These are phyloP conservation scores for Colletotrichum cuscutae DNA, from an alignment of 2,329 filamentous ascomycete species.

Conservation along the genomic window DNA sequence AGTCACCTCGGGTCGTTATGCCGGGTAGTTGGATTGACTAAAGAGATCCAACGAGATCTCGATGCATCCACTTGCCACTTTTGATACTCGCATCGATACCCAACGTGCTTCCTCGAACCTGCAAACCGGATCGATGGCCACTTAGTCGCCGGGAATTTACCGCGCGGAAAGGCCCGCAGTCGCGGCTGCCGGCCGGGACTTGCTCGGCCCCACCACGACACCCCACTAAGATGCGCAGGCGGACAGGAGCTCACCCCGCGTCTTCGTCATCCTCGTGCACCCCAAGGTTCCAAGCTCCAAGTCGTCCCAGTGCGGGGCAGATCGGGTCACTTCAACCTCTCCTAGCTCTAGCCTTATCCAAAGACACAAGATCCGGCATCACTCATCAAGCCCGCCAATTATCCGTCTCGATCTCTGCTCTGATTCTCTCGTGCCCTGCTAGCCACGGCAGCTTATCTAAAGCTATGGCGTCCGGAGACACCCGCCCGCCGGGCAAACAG, in stretches of 20 bases:
- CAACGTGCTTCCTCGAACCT: background rate
- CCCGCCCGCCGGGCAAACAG: constrained; percentile 71
- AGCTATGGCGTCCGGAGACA: background rate
- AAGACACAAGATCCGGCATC: background rate
- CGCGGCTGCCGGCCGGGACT: background rate
- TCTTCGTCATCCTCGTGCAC: constrained; percentile 11
- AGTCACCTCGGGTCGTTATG: no score
- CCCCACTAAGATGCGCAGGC: background rate
- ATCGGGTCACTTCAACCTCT: constrained; percentile 8
- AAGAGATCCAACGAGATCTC: no score
- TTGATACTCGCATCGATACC: no score
- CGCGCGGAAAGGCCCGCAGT: background rate
- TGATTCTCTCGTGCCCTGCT: background rate
- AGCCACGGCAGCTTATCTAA: no score
- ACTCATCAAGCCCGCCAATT: background rate
- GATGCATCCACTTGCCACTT: no score
- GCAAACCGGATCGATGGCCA: background rate
- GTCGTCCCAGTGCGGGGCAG: constrained; percentile 13
- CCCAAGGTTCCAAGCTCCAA: background rate
- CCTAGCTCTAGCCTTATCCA: background rate
- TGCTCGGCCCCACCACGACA: background rate
- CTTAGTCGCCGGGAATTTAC: no score
- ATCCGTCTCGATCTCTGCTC: background rate
- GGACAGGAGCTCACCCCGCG: constrained; percentile 13
- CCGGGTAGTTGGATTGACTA: no score